phyloP scores from a whole-genome alignment of 1,284 basidiomycete genomes.

The Pisolithus thermaeus region DNA sequence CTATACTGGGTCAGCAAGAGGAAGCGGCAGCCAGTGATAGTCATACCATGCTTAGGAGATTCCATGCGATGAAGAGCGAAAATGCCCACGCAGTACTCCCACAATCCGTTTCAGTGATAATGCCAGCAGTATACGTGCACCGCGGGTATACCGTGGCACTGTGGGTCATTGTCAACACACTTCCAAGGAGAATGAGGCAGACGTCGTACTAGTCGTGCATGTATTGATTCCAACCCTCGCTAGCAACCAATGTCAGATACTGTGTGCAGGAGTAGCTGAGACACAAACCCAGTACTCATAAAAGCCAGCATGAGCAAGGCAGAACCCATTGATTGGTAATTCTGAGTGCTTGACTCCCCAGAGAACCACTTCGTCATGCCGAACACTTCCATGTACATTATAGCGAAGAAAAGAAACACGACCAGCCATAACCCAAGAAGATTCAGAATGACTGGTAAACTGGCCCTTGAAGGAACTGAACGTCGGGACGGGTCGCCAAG shows the following conservation, averaged over 20 bases:
- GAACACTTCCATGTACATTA: slow-evolving; percentile 90
- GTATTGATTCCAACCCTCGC: slow-evolving; percentile 91
- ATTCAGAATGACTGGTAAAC: slow-evolving; percentile 83
- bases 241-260: slow-evolving; percentile 25
- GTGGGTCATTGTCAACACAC: slow-evolving; percentile 6
- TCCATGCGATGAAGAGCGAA: slow-evolving; percentile 92
- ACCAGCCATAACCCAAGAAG: slow-evolving; percentile 88
- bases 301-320: slow-evolving; percentile 83
- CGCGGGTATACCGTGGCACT: slow-evolving; percentile 76
- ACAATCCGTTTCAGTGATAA: slow-evolving; percentile 73
- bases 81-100: slow-evolving; percentile 86
- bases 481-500: background rate
- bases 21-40: background rate
- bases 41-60: slow-evolving; percentile 87
- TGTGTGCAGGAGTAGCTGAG: background rate
- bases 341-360: slow-evolving; percentile 66
- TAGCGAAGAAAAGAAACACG: slow-evolving; percentile 89
- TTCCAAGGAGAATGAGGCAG: background rate
- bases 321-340: slow-evolving; percentile 79
- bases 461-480: slow-evolving; percentile 50
- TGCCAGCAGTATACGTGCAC: slow-evolving; percentile 56
- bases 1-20: slow-evolving; percentile 34
- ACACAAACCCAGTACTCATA: slow-evolving; percentile 62
- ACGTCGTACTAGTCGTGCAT: slow-evolving; percentile 87
- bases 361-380: slow-evolving; percentile 86